Conservation (phyloP, 371 early-diverging fungal species). For the Umbelopsis sp. region DNA sequence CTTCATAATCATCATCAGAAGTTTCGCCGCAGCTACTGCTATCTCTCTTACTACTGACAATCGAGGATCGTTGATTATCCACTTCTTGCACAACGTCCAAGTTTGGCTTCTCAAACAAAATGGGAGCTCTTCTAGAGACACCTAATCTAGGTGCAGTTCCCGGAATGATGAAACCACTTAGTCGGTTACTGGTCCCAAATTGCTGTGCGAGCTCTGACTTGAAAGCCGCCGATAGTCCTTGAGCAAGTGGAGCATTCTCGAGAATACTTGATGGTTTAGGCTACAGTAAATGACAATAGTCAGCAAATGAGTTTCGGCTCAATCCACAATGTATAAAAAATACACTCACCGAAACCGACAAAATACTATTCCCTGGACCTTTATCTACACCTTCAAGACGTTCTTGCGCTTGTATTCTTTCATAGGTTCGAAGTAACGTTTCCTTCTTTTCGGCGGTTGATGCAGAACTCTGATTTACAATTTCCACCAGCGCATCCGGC, state of each 20-base stretch:
- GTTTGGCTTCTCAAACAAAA: slow-evolving; percentile 2
- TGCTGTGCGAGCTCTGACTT: slow-evolving; percentile 41
- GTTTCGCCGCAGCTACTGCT: slow-evolving; percentile 5
- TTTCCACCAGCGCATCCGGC: slow-evolving; percentile 27
- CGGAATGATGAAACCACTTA: slow-evolving; percentile 46
- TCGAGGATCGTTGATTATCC: neutral
- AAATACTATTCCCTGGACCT: slow-evolving; percentile 18
- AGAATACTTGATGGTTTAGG: neutral
- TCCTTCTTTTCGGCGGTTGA: slow-evolving; percentile 34
- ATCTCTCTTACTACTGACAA: neutral
- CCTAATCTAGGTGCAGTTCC: slow-evolving; percentile 50
- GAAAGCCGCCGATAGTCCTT: slow-evolving; percentile 46
- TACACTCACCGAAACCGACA: neutral
- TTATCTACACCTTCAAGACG: slow-evolving; percentile 39
- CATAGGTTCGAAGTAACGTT: slow-evolving; percentile 37
- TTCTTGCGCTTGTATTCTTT: slow-evolving; percentile 48
- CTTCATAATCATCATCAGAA: slow-evolving; percentile 16
- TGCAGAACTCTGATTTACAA: slow-evolving; percentile 26
- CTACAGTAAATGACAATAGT: neutral
- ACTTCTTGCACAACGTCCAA: slow-evolving; percentile 1
- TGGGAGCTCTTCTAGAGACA: slow-evolving; percentile 29
- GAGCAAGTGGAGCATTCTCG: slow-evolving; percentile 42
- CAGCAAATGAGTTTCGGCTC: too few species aligned
- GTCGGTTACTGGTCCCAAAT: slow-evolving; percentile 33
- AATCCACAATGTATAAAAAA: too few species aligned